A percentile compares a stretch with the other conserved stretches of the same genome.
Conservation (phyloP, 768 basidiomycete species). For the Collybiopsis confluens region DNA sequence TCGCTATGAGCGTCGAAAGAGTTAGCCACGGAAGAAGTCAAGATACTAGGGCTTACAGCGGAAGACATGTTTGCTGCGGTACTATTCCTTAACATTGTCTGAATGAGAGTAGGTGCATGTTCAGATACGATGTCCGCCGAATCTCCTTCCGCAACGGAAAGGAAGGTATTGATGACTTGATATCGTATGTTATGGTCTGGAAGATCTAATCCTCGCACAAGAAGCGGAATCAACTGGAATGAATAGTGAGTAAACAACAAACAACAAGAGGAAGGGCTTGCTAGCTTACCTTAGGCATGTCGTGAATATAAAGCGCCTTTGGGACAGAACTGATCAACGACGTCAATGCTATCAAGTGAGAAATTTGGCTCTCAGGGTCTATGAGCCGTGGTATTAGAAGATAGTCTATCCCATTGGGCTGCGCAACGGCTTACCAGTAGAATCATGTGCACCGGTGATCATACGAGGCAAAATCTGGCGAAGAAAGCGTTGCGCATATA, state of each 20-base stretch:
- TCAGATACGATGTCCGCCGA: conserved; percentile 53
- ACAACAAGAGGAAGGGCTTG: no score
- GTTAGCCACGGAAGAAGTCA: not conserved
- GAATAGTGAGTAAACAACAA: not conserved
- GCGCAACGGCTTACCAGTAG: conserved; percentile 38
- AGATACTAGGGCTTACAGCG: conserved; percentile 35
- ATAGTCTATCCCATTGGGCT: no score
- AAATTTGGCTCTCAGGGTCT: conserved; percentile 54
- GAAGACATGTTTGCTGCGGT: conserved; percentile 46
- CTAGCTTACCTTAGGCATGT: conserved; percentile 52
- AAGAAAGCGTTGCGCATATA: conserved; percentile 75
- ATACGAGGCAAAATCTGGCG: conserved; percentile 68
- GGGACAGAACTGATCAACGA: conserved; percentile 79
- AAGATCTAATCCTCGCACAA: conserved; percentile 80
- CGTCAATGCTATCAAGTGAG: conserved; percentile 80
- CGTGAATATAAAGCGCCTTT: conserved; percentile 63
- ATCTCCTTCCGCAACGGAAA: conserved; percentile 61
- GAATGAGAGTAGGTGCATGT: conserved; percentile 69
- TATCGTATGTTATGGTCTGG: conserved; percentile 69
- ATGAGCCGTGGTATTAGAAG: not conserved
- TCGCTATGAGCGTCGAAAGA: conserved; percentile 38
- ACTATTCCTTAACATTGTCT: conserved; percentile 67
- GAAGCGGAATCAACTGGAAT: conserved; percentile 77
- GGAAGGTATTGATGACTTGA: conserved; percentile 78
- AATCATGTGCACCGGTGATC: conserved; percentile 58